Evolutionary conservation across 768 basidiomycete species (phyloP), one percentile per base, ranked within the genome.

Genomic region (Clathrus columnatus): DNA sequence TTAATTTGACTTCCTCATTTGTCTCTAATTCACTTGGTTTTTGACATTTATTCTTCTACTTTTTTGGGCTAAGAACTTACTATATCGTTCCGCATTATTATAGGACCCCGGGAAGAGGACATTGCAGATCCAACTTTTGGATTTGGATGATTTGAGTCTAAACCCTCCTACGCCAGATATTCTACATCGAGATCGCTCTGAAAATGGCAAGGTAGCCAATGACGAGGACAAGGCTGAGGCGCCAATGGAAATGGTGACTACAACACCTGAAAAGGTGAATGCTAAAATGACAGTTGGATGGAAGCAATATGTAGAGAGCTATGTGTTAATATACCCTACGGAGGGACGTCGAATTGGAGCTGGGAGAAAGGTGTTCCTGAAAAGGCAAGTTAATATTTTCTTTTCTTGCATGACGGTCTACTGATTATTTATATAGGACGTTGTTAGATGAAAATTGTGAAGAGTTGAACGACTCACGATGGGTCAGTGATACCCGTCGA

Each of bases 71-170:
- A 62, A 51, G 28, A 14, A 49, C 48, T 57, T 57, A 28, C 11
- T n/a, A 44, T 46, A 48, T n/a, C n/a, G n/a, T n/a, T n/a, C n/a
- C n/a, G 7, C 11, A 10, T 58, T 61, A 60, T 62, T 10, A 55
- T 67, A 89, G 87, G 78, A 80, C 52, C 69, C 70, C 24, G 76
- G 77, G 55, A 61, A 69, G 60, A 81, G 77, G 68, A 74, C 66
- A 54, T 77, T 90, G 69, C 72, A 71, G 51, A 72, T 90, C 32
- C 80, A 81, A 60, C 69, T 90, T 50, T 73, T 85, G 56, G 75
- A 80, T 24, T 46, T 72, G 23, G 76, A 79, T 52, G 87, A 90
- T 64, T 77, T 85, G 24, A 89, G 85, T 61, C 73, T 80, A 47
- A 69, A 59, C 20, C 46, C 48, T 26, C 46, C 48, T 23, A 17